A percentile compares a stretch with the other conserved stretches of the same genome.
Evolutionary conservation across 352 stramenopile genomes (phyloP).

Genomic region (Pythium diclinum): DNA sequence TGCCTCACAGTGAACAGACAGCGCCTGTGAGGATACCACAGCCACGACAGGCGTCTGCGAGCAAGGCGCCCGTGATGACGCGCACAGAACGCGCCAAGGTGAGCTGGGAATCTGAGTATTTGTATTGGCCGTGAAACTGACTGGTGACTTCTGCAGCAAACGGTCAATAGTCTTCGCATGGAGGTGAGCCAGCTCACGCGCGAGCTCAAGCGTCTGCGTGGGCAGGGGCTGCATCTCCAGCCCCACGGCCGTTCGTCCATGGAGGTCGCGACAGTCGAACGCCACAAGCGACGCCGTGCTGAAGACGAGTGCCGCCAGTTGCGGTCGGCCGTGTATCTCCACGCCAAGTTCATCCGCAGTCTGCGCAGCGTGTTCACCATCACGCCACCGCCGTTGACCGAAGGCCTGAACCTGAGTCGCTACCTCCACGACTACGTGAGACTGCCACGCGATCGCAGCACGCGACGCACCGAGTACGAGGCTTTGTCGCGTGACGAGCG

Average conservation of each 20-base stretch:
- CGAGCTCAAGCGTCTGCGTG: conserved; percentile 12
- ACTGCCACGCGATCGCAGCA: conserved; percentile 11
- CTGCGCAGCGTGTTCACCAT: conserved; percentile 8
- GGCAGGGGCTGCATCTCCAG: background rate
- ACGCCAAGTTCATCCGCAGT: conserved; percentile 8
- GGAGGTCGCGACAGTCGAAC: conserved; percentile 8
- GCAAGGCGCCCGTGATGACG: background rate
- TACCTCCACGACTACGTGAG: conserved; percentile 19
- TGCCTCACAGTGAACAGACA: too few relatives aligned
- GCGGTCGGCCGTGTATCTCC: conserved; percentile 10
- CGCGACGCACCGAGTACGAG: conserved; percentile 1
- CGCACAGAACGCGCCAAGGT: conserved; percentile 7
- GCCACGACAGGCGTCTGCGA: background rate
- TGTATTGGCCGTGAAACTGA: background rate
- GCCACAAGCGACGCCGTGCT: conserved; percentile 10
- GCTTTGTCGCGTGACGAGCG: conserved; percentile 4
- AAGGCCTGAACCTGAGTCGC: conserved; percentile 15
- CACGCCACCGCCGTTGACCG: background rate
- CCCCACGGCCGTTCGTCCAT: background rate
- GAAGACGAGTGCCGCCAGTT: conserved; percentile 16
- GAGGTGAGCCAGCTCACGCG: conserved; percentile 9
- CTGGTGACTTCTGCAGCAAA: background rate
- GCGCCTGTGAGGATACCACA: background rate
- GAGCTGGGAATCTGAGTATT: background rate
- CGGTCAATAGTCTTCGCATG: background rate